Conservation (phyloP, 1,139 yeast genomes). For the Debaryomyces fabryi region DNA sequence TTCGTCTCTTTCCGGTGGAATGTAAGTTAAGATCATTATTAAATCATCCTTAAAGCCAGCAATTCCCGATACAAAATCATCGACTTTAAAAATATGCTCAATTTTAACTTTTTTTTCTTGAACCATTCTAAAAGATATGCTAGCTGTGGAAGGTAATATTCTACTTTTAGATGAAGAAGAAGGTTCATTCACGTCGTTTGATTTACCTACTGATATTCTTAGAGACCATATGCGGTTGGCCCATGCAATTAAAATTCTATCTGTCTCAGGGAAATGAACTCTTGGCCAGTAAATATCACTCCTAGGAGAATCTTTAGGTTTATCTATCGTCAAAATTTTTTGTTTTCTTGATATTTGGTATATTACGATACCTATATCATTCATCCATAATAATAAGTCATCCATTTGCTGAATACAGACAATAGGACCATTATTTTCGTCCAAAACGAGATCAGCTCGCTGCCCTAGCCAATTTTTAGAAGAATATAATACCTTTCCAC, state of each 20-base stretch:
- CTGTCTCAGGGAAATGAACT: constrained; percentile 65
- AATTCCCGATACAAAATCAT: constrained; percentile 75
- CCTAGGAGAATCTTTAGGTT: constrained; percentile 65
- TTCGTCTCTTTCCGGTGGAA: constrained; percentile 40
- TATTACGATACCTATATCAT: constrained; percentile 74
- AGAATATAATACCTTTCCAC: constrained; percentile 78
- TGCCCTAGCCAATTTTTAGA: constrained; percentile 87
- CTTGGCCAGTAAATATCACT: constrained; percentile 89
- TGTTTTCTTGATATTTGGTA: constrained; percentile 52
- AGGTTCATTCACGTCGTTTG: constrained; percentile 18
- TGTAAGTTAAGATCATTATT: constrained; percentile 60
- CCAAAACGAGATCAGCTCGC: constrained; percentile 66
- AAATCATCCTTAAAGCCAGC: constrained; percentile 71
- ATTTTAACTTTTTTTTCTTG: constrained; percentile 60
- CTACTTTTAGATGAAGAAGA: constrained; percentile 29
- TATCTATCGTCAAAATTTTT: constrained; percentile 51
- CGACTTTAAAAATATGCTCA: constrained; percentile 58
- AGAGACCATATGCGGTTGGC: constrained; percentile 76
- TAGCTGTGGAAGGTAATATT: constrained; percentile 67
- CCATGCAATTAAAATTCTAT: constrained; percentile 82
- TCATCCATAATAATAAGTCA: constrained; percentile 80
- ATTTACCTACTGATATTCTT: constrained; percentile 42
- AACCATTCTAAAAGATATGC: constrained; percentile 56
- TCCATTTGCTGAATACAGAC: constrained; percentile 63
- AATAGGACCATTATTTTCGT: constrained; percentile 70